These are phyloP conservation scores for Tolypocladium pustulatum DNA, from an alignment of 2,329 filamentous ascomycete species.

Conservation along the genomic window DNA sequence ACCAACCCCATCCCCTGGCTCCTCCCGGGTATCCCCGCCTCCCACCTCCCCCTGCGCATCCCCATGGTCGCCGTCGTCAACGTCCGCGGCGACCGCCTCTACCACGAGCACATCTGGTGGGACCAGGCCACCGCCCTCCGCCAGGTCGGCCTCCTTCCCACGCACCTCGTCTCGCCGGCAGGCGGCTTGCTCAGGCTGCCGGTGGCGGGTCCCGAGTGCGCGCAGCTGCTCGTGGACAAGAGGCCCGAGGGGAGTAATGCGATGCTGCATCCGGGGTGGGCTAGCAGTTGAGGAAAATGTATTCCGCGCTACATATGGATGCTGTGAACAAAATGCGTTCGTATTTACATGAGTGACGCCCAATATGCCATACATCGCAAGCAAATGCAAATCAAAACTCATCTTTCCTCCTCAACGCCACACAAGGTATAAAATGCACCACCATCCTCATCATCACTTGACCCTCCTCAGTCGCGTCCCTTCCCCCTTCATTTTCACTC, in stretches of 20 bases:
- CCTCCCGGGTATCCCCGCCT: slow-evolving; percentile 42
- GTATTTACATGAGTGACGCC: background rate
- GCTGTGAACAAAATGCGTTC: background rate
- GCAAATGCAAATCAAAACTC: background rate
- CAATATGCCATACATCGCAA: background rate
- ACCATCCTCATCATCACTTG: background rate
- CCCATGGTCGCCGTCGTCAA: slow-evolving; percentile 52
- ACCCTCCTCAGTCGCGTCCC: background rate
- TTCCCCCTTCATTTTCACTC: background rate
- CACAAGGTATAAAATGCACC: background rate
- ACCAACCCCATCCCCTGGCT: slow-evolving; percentile 16
- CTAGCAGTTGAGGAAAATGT: background rate
- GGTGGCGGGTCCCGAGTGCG: slow-evolving; percentile 5
- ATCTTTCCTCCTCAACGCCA: background rate
- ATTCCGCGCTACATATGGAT: too few species aligned
- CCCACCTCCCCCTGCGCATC: slow-evolving; percentile 38
- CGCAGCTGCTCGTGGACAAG: slow-evolving; percentile 5
- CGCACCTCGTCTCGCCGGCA: slow-evolving; percentile 33
- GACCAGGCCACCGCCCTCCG: slow-evolving; percentile 51
- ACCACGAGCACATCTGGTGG: slow-evolving; percentile 57
- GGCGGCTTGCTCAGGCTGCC: slow-evolving; percentile 10
- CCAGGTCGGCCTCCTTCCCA: slow-evolving; percentile 39
- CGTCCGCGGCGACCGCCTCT: slow-evolving; percentile 49
- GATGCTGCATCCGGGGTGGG: slow-evolving; percentile 23
- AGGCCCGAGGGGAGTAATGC: slow-evolving; percentile 6